phyloP scores from a whole-genome alignment of 2,329 filamentous ascomycete genomes.

The Aspergillus hiratsukae region DNA sequence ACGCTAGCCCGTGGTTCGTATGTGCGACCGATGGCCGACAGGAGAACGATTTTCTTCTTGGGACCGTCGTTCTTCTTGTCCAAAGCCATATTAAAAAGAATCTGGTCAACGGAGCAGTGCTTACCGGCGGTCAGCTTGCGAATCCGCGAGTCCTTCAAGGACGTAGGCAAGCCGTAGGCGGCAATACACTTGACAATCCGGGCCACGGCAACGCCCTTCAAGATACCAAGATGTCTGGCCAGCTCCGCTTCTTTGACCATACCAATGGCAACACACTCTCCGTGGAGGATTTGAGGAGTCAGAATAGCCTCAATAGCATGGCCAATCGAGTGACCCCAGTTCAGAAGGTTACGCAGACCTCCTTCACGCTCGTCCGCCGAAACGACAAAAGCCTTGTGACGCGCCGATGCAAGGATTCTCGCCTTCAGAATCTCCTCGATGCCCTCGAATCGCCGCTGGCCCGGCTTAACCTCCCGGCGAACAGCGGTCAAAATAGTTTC shows the following conservation, averaged over 20 bases:
- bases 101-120: conserved; percentile 75
- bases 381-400: conserved; percentile 90
- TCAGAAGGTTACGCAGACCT: conserved; percentile 86
- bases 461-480: conserved; percentile 55
- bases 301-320: conserved; percentile 95
- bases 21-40: conserved; percentile 84
- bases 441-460: conserved; percentile 59
- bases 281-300: conserved; percentile 91
- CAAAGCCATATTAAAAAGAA: conserved; percentile 91
- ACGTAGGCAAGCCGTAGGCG: conserved; percentile 87
- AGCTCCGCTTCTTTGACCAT: conserved; percentile 98
- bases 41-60: conserved; percentile 91
- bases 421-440: conserved; percentile 69
- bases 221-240: conserved; percentile 78
- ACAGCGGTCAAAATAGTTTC: conserved; percentile 69
- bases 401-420: conserved; percentile 84
- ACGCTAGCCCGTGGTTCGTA: conserved; percentile 83
- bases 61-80: conserved; percentile 98
- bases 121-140: conserved; percentile 80
- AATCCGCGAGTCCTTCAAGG: conserved; percentile 76
- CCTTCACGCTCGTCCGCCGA: conserved; percentile 93
- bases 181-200: conserved; percentile 88
- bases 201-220: conserved; percentile 82
- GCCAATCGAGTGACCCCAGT: conserved; percentile 97
- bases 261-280: conserved; percentile 91